Base-by-base conservation (phyloP, 257 asterid genomes). In the Solanum dulcamara region DNA sequence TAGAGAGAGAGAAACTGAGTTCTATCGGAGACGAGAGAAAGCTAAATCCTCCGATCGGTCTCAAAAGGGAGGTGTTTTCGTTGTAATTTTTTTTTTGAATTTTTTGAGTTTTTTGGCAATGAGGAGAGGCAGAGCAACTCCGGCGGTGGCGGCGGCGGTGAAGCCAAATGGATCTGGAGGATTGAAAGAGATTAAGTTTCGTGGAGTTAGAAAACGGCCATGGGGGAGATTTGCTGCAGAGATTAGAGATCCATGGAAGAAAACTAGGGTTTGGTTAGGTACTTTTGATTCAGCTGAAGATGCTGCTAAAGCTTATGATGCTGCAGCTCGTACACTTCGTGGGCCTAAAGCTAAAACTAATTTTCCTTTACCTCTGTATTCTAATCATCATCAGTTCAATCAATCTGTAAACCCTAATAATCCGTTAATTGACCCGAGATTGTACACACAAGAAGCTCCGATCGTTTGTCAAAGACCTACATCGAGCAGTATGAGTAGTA, bases 401-500 rank as follows among this genome's bases (percentile, higher is more conserved):
- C 92, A 85, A 68, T 82, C 55, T 26, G 71, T 48, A 67, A 86
- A 46, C 64, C 87, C 87, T 67, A 81, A 84, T 82, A 89, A 88
- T 62, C 92, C 88, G 81, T 89, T 86, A 87, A 50, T 86, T 84
- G 87, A 88, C 42, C 86, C 92, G 24, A 86, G 92, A 68, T 86
- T 85, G 64, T 88, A 86, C 86, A 14, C 91, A 13, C 88, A 85
- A 84, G 55, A 33, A 70, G 88, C 86, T 4, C 90, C 81, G 38
- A 81, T 90, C 33, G 72, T 91, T 33, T 89, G 86, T 60, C 94
- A 87, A 89, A 67, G 94, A 84, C 93, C 94, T 30, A 88, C 94
- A 32, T 89, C 91, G 0, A 93, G 97, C 84, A 88, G 96, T 33
- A 91, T 93, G 97, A 93, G 97, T 89, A 92, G 94, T 87, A 93